Conservation (phyloP, 75 land plant species). For the Sequoiadendron giganteum region DNA sequence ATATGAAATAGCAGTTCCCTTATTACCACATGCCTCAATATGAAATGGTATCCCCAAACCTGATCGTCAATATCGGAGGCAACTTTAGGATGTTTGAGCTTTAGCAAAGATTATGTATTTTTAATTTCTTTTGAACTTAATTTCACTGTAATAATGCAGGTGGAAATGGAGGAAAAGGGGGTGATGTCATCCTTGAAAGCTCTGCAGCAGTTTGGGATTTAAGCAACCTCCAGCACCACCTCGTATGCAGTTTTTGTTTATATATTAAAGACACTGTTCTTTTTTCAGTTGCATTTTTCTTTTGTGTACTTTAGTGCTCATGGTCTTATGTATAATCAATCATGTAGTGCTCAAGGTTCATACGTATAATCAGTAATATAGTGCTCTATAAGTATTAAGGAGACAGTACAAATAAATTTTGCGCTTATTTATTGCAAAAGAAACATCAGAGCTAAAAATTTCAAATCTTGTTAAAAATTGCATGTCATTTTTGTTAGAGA, state of each 20-base stretch:
- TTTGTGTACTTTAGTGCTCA: neutral
- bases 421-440: neutral
- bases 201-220: conserved; percentile 85
- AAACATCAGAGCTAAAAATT: neutral
- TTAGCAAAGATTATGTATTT: neutral
- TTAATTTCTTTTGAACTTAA: neutral
- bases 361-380: neutral
- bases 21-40: neutral
- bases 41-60: neutral
- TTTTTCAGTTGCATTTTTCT: neutral
- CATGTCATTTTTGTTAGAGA: neutral
- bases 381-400: neutral
- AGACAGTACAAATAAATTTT: neutral
- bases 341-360: no score
- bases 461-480: neutral
- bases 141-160: conserved; percentile 37
- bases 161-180: conserved; percentile 97
- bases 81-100: neutral
- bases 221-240: conserved; percentile 80
- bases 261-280: neutral
- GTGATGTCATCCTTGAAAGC: conserved; percentile 89
- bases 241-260: conserved; percentile 36
- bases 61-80: neutral
- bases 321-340: no score
- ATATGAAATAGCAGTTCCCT: neutral